Percentiles rank a stretch among this genome's conserved stretches.
phyloP scores from a whole-genome alignment of 768 basidiomycete genomes.

The Boletellus ananas region DNA sequence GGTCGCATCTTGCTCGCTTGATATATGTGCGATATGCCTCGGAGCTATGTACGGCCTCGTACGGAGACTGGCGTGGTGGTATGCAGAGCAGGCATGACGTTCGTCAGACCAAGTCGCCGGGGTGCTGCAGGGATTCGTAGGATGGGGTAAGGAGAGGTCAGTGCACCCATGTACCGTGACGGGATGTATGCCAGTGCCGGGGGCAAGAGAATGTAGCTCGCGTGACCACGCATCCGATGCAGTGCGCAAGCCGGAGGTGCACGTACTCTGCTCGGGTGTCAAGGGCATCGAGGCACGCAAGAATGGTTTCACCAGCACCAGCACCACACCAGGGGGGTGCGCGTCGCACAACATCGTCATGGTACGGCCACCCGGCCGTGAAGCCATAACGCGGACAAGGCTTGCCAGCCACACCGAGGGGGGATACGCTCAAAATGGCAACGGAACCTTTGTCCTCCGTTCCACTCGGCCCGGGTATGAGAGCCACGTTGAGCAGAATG shows the following conservation, averaged over 20 bases:
- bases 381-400: neutral
- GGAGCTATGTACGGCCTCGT: conserved; percentile 18
- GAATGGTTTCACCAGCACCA: conserved; percentile 1
- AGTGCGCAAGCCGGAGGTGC: neutral
- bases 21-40: conserved; percentile 6
- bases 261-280: conserved; percentile 1
- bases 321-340: neutral
- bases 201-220: neutral
- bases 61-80: neutral
- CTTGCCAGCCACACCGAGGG: neutral
- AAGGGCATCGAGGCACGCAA: neutral
- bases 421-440: neutral
- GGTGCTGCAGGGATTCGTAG: neutral
- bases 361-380: neutral
- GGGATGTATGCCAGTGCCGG: neutral
- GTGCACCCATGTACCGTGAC: neutral
- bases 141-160: neutral
- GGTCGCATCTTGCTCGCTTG: neutral
- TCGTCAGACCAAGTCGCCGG: neutral
- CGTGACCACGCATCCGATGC: neutral
- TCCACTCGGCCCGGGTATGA: neutral
- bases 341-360: neutral
- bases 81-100: neutral
- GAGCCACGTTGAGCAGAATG: neutral
- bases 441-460: neutral